Evolutionary conservation across 257 asterid genomes (phyloP), one percentile per base, ranked within the genome.

Genomic region (Eustoma russellianum): DNA sequence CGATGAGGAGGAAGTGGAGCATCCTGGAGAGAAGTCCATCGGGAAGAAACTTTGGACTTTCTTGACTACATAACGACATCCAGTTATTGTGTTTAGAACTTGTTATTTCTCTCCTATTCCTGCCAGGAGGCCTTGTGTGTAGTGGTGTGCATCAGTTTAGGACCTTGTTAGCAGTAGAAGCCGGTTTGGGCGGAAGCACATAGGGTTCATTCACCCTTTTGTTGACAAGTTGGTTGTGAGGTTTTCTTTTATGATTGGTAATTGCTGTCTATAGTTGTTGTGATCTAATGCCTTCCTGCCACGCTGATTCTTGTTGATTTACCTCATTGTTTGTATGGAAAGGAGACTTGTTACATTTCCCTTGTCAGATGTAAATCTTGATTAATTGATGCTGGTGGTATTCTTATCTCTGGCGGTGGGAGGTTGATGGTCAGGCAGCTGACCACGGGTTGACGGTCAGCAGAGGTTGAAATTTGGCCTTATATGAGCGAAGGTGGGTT

Each of bases 41-140:
- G 94, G 97, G 56, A 92, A 79, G 85, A 92, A 92, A 79, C 70
- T 92, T 19, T 88, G 97, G 99, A 92, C 77, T 46, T 88, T 92
- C 64, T 83, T 92, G 66, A 81, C 89, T 24, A 88, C 95, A 41
- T 92, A 68, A 74, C 41, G 52, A 38, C 43, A 38, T 8, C 43
- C 12, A 11, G 43, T 38, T 38, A 38, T 38, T 38, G 1, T 2
- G 43, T 38, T 38, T 38, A 7, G 9, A 11, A 10, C 55, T 14
- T 30, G 13, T 12, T 40, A 52, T 24, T 62, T 13, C 18, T 33
- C 40, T 44, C 38, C 19, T 58, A n/a, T 58, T 19, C 9, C 16
- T 38, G 55, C 51, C 16, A 7, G 5, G 48, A 12, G 15, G 33
- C 16, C 46, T 17, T 43, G 41, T 53, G 40, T 17, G 57, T 24